Evolutionary conservation across 768 basidiomycete genomes (phyloP).

Genomic region (Mycena belliarum): DNA sequence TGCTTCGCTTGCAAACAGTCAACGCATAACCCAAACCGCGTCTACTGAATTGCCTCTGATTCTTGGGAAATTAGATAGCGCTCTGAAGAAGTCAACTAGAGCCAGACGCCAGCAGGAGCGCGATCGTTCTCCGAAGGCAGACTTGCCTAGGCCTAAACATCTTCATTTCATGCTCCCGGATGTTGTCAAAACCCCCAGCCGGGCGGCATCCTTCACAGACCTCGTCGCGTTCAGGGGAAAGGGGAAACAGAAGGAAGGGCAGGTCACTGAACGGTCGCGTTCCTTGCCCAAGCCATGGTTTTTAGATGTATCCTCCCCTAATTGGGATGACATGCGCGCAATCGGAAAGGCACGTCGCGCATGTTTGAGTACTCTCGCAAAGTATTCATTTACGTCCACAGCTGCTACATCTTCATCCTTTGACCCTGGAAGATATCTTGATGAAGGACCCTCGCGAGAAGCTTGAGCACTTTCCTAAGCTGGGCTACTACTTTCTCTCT

Average conservation of each 20-base stretch:
- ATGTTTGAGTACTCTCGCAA: background rate
- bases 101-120: constrained; percentile 31
- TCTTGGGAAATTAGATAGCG: constrained; percentile 50
- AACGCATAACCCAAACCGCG: constrained; percentile 41
- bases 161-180: constrained; percentile 40
- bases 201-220: constrained; percentile 33
- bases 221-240: constrained; percentile 35
- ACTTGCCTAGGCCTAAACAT: constrained; percentile 7
- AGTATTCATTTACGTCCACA: constrained; percentile 29
- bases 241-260: constrained; percentile 45
- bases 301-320: constrained; percentile 85
- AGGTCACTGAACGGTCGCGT: constrained; percentile 1
- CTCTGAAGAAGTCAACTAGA: constrained; percentile 43
- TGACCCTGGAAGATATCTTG: constrained; percentile 91
- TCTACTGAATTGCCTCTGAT: constrained; percentile 44
- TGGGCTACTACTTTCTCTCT: constrained; percentile 92
- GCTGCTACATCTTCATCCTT: constrained; percentile 86
- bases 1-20: constrained; percentile 15
- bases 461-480: constrained; percentile 78
- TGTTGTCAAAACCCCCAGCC: constrained; percentile 25
- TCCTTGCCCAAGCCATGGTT: constrained; percentile 73
- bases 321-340: constrained; percentile 83
- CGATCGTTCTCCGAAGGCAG: constrained; percentile 20
- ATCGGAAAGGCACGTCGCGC: constrained; percentile 68
- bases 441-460: constrained; percentile 93